Percentiles rank a stretch among this genome's conserved stretches.
These are phyloP conservation scores for Geotrichum histeridarum DNA, from an alignment of 1,139 yeast species.

Conservation along the genomic window DNA sequence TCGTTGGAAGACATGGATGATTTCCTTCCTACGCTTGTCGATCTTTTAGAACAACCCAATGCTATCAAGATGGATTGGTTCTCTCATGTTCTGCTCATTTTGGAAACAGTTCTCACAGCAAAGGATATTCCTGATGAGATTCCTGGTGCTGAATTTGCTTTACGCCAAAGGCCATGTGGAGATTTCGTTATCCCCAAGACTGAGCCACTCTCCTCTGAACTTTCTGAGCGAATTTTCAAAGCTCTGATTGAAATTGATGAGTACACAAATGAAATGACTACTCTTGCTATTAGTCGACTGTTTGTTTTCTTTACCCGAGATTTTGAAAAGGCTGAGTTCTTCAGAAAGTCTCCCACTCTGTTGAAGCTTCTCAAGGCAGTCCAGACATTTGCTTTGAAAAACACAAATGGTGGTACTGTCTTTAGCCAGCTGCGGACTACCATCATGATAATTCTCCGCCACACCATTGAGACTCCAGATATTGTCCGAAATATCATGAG, in stretches of 20 bases:
- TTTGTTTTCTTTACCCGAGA: constrained; percentile 51
- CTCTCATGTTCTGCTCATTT: constrained; percentile 33
- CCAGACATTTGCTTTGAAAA: constrained; percentile 25
- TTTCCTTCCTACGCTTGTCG: constrained; percentile 35
- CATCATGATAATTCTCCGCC: constrained; percentile 49
- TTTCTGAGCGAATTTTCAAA: constrained; percentile 42
- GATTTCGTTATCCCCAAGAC: constrained; percentile 14
- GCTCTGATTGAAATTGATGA: constrained; percentile 41
- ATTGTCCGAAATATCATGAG: constrained; percentile 49
- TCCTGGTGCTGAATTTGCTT: neutral
- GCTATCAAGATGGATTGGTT: constrained; percentile 31
- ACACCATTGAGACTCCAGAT: constrained; percentile 61
- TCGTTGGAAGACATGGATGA: constrained; percentile 41
- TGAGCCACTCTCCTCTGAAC: constrained; percentile 32
- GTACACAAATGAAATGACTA: constrained; percentile 45
- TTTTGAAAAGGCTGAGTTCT: constrained; percentile 39
- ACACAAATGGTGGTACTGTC: constrained; percentile 14
- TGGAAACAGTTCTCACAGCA: constrained; percentile 31
- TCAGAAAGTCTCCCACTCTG: constrained; percentile 45
- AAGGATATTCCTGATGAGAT: constrained; percentile 24
- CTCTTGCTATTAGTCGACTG: constrained; percentile 49
- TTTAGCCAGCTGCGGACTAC: constrained; percentile 34
- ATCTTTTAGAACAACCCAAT: constrained; percentile 23
- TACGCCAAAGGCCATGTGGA: constrained; percentile 2
- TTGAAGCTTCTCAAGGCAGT: constrained; percentile 34